These are phyloP conservation scores for Phytophthora uliginosa DNA, from an alignment of 352 stramenopile genomes.

Conservation along the genomic window DNA sequence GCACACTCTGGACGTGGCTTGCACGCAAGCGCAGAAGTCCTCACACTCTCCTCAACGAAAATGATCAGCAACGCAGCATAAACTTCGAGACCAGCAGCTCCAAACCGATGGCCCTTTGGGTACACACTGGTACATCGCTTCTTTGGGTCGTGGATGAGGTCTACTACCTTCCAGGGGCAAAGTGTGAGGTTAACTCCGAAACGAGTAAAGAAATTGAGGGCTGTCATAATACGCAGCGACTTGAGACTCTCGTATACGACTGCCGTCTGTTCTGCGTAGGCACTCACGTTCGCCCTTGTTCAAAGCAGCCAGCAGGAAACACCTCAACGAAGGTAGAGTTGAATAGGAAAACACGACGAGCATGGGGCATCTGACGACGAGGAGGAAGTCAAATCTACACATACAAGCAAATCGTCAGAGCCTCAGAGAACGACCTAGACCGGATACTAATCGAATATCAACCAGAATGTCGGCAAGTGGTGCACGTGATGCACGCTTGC, in stretches of 20 bases:
- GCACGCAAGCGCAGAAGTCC: background rate
- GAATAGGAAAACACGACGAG: conserved; percentile 13
- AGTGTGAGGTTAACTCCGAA: background rate
- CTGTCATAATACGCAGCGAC: conserved; percentile 22
- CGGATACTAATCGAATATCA: background rate
- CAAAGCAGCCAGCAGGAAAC: conserved; percentile 2
- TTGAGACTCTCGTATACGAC: conserved; percentile 29
- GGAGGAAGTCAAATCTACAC: conserved; percentile 2
- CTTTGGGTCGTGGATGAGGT: background rate
- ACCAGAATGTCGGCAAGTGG: background rate
- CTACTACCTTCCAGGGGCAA: background rate
- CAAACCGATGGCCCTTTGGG: background rate
- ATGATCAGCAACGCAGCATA: background rate
- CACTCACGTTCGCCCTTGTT: too few species aligned
- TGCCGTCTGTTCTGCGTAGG: conserved; percentile 15
- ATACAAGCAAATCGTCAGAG: background rate
- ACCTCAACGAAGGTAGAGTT: conserved; percentile 25
- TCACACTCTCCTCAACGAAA: background rate
- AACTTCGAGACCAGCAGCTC: background rate
- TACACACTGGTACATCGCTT: background rate
- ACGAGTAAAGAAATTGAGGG: conserved; percentile 19
- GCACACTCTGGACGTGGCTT: background rate
- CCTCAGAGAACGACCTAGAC: background rate
- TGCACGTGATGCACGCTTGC: too few species aligned
- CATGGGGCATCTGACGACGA: conserved; percentile 19